A percentile compares a stretch with the other conserved stretches of the same genome.
These are phyloP conservation scores for Carex kokanica DNA, from an alignment of 176 grass and related monocot genomes.

Conservation along the genomic window DNA sequence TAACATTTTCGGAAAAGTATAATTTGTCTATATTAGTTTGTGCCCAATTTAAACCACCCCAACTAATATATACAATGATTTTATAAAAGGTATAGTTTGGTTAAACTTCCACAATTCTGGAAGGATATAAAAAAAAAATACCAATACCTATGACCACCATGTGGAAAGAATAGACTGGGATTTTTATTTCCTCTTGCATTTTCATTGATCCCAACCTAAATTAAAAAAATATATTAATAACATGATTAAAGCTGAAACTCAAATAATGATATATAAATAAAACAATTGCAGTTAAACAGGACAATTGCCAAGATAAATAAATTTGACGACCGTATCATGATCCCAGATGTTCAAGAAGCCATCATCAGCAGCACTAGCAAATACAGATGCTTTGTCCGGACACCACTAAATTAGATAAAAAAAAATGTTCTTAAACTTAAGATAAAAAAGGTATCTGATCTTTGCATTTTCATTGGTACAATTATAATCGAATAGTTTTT, in stretches of 20 bases:
- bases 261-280: constrained; percentile 19
- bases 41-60: no score
- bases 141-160: no score
- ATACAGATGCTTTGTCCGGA: constrained; percentile 89
- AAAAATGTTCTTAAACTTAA: neutral
- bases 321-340: constrained; percentile 59
- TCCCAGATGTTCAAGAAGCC: constrained; percentile 71
- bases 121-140: no score
- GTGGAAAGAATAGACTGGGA: no score
- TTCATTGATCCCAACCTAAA: constrained; percentile 38
- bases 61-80: no score
- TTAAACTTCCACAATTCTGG: no score
- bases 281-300: neutral
- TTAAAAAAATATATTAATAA: neutral
- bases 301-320: neutral
- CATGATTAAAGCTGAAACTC: neutral
- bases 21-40: no score
- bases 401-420: constrained; percentile 62
- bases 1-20: no score
- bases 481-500: neutral
- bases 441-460: neutral
- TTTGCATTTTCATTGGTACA: neutral
- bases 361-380: constrained; percentile 85
- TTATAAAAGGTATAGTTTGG: no score
- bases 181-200: no score